Percentiles rank a stretch among this genome's conserved stretches.
These are phyloP conservation scores for Globisporangium cylindrosporum DNA, from an alignment of 352 stramenopile genomes.

Conservation along the genomic window DNA sequence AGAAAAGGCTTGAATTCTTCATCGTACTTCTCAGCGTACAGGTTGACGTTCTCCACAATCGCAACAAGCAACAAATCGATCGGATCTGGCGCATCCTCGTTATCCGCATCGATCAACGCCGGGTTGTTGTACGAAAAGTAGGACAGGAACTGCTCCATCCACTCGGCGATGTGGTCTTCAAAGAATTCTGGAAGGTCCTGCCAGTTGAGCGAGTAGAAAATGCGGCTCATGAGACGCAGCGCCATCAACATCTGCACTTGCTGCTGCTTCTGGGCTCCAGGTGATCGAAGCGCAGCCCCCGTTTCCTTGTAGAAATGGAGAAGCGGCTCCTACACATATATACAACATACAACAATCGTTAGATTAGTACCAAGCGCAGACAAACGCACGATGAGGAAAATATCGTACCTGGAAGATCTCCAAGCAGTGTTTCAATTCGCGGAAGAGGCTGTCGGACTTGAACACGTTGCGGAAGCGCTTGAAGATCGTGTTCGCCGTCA, in stretches of 20 bases:
- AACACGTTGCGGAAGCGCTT: slow-evolving; percentile 96
- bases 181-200: slow-evolving; percentile 98
- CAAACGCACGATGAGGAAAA: background rate
- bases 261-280: slow-evolving; percentile 35
- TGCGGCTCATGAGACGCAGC: slow-evolving; percentile 93
- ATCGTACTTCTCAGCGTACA: slow-evolving; percentile 99
- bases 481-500: slow-evolving; percentile 98
- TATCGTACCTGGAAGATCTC: slow-evolving; percentile 85
- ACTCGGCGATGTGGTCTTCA: slow-evolving; percentile 97
- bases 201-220: slow-evolving; percentile 99
- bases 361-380: background rate
- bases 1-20: slow-evolving; percentile 98
- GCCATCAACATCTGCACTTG: slow-evolving; percentile 71
- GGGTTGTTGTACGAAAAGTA: slow-evolving; percentile 95
- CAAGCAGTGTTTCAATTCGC: slow-evolving; percentile 95
- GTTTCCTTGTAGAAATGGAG: slow-evolving; percentile 79
- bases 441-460: slow-evolving; percentile 94
- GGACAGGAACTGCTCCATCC: slow-evolving; percentile 95
- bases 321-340: slow-evolving; percentile 44
- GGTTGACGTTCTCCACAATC: slow-evolving; percentile 97
- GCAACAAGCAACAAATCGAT: slow-evolving; percentile 94
- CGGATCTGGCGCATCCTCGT: slow-evolving; percentile 89
- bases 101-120: slow-evolving; percentile 86
- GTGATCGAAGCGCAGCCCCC: slow-evolving; percentile 41
- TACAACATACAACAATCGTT: background rate